Evolutionary conservation across 345 rosid genomes (phyloP), one percentile per base, ranked within the genome.

Genomic region (Boechera stricta): DNA sequence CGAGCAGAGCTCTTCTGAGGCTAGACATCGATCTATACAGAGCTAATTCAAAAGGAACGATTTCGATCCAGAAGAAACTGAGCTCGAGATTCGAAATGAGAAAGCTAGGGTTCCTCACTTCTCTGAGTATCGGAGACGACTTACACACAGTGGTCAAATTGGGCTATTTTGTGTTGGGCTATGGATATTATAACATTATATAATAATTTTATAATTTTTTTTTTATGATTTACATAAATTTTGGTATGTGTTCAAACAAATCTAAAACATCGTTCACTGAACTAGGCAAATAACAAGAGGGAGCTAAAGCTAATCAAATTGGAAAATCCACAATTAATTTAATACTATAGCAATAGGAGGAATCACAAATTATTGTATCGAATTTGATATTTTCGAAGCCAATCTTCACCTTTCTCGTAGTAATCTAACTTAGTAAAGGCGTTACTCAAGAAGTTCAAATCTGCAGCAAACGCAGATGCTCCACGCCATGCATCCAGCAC

Each of bases 401-500:
- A 95, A 61, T 95, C 97, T 83, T 95, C 99, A 24, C 96, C 97
- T 82, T 89, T 92, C 85, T 89, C 91, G 16, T 86, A 79, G 77
- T 89, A 95, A 84, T 91, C 99, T 82, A 66, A 74, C 76, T 81
- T 87, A 16, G 80, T 86, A 78, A 92, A 85, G 1, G 94, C 85
- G 74, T 89, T 97, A 53, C 76, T 55, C 2, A 85, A 85, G 79
- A 92, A 95, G 44, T 75, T 84, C 67, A 69, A 24, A 24, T 79
- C 69, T 60, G 96, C 68, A 44, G 99, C 98, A 75, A 84, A 89
- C 1, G 65, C 53, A 71, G 97, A 82, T n/a, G 99, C 99, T 24
- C 99, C 99, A 8, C 96, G 92, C 98, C 99, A 92, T 0, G 98
- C 99, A 73, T 95, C 99, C 35, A 89, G 90, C 64, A 91, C 85